Conservation (phyloP, 805 yeast species). For the Saturnispora saitoi region DNA sequence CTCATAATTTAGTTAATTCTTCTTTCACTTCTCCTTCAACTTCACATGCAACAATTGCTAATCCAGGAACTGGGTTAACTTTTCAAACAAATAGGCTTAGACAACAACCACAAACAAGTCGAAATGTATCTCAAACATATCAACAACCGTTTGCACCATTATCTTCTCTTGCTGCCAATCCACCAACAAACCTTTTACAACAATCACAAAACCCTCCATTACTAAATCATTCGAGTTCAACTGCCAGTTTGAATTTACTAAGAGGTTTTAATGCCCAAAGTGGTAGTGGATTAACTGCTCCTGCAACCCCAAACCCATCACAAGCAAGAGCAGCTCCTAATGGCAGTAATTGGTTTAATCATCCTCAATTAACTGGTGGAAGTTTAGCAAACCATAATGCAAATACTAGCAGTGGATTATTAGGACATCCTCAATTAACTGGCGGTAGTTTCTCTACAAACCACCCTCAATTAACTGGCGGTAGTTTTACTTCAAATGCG, state of each 20-base stretch:
- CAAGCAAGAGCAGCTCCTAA: conserved; percentile 11
- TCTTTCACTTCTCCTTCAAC: not conserved
- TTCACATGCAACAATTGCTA: not conserved
- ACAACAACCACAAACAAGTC: conserved; percentile 27
- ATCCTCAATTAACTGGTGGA: conserved; percentile 25
- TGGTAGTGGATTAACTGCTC: conserved; percentile 18
- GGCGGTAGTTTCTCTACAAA: conserved; percentile 5
- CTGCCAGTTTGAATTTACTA: conserved; percentile 24
- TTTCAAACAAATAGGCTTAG: conserved; percentile 26
- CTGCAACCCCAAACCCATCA: conserved; percentile 17
- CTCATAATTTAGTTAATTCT: conserved; percentile 22
- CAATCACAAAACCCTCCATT: conserved; percentile 8
- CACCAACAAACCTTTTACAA: not conserved
- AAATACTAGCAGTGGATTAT: not conserved
- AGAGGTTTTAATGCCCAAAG: conserved; percentile 11
- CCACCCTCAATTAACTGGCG: conserved; percentile 7
- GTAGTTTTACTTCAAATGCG: conserved; percentile 6
- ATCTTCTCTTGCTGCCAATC: conserved; percentile 6
- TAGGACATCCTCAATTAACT: conserved; percentile 5
- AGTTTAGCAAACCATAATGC: not conserved
- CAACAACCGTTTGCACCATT: conserved; percentile 11
- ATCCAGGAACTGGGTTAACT: conserved; percentile 21
- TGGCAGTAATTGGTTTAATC: conserved; percentile 15
- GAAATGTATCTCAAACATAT: conserved; percentile 14
- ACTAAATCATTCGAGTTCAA: conserved; percentile 26